Evolutionary conservation across 2,329 filamentous ascomycete genomes (phyloP).

Genomic region (Beauveria caledonica): DNA sequence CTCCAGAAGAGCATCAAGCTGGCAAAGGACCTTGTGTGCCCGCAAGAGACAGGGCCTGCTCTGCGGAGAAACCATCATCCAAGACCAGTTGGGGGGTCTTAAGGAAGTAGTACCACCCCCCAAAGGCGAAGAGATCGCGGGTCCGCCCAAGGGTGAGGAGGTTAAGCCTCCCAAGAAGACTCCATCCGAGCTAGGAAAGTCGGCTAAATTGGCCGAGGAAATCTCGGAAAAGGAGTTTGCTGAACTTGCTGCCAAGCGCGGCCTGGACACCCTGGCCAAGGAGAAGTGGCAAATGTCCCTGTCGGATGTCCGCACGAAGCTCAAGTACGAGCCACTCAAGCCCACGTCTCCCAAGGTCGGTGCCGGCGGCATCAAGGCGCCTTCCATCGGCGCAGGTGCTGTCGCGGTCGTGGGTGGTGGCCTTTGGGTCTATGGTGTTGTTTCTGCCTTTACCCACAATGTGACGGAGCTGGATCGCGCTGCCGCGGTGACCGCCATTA

Average conservation of each 20-base stretch:
- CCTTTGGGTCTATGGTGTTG: neutral
- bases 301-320: neutral
- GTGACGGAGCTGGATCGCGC: conserved; percentile 1
- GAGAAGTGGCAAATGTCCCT: neutral
- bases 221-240: neutral
- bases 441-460: neutral
- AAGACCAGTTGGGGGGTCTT: neutral
- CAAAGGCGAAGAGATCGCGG: neutral
- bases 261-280: neutral
- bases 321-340: neutral
- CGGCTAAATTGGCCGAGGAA: neutral
- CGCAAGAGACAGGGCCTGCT: neutral
- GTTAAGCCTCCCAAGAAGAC: neutral
- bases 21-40: neutral
- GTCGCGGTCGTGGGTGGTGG: neutral
- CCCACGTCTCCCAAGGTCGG: neutral
- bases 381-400: neutral
- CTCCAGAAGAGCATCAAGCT: neutral
- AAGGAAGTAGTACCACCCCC: neutral
- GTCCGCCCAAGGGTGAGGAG: neutral
- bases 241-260: neutral
- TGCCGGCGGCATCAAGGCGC: neutral
- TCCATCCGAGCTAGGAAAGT: neutral
- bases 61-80: neutral
- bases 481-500: neutral